phyloP scores from a whole-genome alignment of 2,329 filamentous ascomycete genomes.

The Colletotrichum eleusines region DNA sequence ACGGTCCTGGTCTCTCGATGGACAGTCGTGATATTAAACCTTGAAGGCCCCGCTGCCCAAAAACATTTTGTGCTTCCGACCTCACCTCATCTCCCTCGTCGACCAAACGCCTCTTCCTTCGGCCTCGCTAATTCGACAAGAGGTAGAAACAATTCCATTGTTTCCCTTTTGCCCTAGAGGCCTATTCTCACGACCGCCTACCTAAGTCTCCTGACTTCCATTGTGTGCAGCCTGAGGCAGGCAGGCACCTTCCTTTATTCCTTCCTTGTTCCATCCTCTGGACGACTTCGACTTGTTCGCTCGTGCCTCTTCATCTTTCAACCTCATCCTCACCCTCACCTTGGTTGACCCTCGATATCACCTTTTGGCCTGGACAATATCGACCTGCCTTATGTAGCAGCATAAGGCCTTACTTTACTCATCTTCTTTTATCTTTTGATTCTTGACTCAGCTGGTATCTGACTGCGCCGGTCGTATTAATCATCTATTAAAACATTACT shows the following conservation, averaged over 20 bases:
- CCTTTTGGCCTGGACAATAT: slow-evolving; percentile 8
- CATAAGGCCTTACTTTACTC: slow-evolving; percentile 15
- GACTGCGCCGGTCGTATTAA: slow-evolving; percentile 37
- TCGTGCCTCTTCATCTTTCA: slow-evolving; percentile 19
- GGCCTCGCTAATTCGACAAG: slow-evolving; percentile 27
- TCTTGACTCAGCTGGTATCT: slow-evolving; percentile 42
- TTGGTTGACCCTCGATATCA: too few relatives aligned
- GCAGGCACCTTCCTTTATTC: slow-evolving; percentile 30
- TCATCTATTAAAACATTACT: slow-evolving; percentile 11
- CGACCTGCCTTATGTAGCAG: slow-evolving; percentile 14
- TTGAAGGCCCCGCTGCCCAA: slow-evolving; percentile 31
- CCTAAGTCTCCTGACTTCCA: slow-evolving; percentile 7
- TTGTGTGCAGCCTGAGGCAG: slow-evolving; percentile 34
- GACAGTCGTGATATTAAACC: slow-evolving; percentile 38
- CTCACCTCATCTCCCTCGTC: slow-evolving; percentile 32
- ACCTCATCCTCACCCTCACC: background rate
- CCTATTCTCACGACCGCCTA: slow-evolving; percentile 36
- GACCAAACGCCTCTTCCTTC: slow-evolving; percentile 21
- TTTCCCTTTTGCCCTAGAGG: slow-evolving; percentile 35
- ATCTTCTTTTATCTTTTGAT: slow-evolving; percentile 28
- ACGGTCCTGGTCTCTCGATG: background rate
- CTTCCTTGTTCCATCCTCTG: slow-evolving; percentile 23
- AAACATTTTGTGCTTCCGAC: slow-evolving; percentile 17
- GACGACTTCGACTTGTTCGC: slow-evolving; percentile 26
- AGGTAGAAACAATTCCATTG: slow-evolving; percentile 40